phyloP scores from a whole-genome alignment of 306 rosid genomes.

The Medicago truncatula region MtrunA17r5.0-ANR NC_053043.1:4124001-4124500 shows the following conservation, averaged over 20 bases:
- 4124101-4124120: conserved; percentile 36
- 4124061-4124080: conserved; percentile 42
- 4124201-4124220: conserved; percentile 35
- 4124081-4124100: conserved; percentile 43
- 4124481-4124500: conserved; percentile 13
- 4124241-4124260: not conserved
- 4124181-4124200: conserved; percentile 39
- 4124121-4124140: conserved; percentile 30
- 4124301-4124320: too few relatives aligned
- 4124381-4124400: not conserved
- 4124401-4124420: not conserved
- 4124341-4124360: not conserved
- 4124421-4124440: not conserved
- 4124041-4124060: conserved; percentile 38
- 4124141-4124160: conserved; percentile 10
- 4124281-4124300: too few relatives aligned
- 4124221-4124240: conserved; percentile 30
- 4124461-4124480: conserved; percentile 24
- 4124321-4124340: not conserved
- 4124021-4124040: conserved; percentile 43
- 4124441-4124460: not conserved
- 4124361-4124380: not conserved
- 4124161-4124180: conserved; percentile 40
- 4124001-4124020: conserved; percentile 32
- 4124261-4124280: not conserved